phyloP scores from a whole-genome alignment of 306 rosid species.

The Datisca glomerata region DNA sequence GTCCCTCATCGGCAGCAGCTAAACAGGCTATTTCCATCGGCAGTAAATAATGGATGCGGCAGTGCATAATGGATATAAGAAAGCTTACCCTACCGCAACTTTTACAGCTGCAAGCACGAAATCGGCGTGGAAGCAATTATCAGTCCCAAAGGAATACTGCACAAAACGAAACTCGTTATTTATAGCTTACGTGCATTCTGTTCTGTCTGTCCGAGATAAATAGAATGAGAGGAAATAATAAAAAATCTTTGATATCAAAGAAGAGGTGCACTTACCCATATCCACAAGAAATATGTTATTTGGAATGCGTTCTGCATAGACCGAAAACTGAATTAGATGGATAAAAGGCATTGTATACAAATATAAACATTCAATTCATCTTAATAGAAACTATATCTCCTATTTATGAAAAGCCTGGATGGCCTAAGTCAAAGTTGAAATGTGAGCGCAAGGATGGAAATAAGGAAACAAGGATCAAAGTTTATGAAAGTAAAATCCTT shows the following conservation, averaged over 20 bases:
- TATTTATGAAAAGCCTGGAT: no score
- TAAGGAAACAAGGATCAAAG: no score
- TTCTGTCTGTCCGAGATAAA: slow-evolving; percentile 5
- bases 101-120: slow-evolving; percentile 38
- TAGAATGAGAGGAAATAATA: not conserved
- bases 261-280: slow-evolving; percentile 82
- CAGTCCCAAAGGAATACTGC: slow-evolving; percentile 65
- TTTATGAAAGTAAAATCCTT: no score
- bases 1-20: not conserved
- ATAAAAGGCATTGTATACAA: no score
- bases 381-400: no score
- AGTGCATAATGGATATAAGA: slow-evolving; percentile 4
- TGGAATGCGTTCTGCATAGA: slow-evolving; percentile 95
- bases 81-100: slow-evolving; percentile 56
- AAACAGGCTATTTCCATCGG: not conserved
- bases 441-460: no score
- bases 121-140: slow-evolving; percentile 62
- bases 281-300: slow-evolving; percentile 63
- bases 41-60: not conserved
- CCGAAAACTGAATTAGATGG: no score
- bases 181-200: slow-evolving; percentile 6
- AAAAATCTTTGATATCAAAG: not conserved
- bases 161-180: slow-evolving; percentile 16
- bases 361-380: no score
- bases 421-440: no score